Evolutionary conservation across 495 filamentous ascomycete genomes (phyloP).

Genomic region (Xylaria nigripes): DNA sequence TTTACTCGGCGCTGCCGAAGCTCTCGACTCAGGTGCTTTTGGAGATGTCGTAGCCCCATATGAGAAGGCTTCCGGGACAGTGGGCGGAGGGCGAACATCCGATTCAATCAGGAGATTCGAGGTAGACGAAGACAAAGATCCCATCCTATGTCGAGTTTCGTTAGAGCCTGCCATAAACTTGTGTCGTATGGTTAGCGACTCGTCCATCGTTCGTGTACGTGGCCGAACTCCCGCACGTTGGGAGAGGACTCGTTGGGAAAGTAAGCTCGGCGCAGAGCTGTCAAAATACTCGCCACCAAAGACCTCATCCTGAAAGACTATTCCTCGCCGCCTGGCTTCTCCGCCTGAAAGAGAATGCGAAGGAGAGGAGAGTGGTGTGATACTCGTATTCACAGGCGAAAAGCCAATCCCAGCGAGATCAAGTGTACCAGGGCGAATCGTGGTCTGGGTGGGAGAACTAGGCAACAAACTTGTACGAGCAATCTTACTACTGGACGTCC

Average conservation of each 20-base stretch:
- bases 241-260: slow-evolving; percentile 14
- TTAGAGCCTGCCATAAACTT: slow-evolving; percentile 24
- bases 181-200: slow-evolving; percentile 36
- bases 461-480: slow-evolving; percentile 14
- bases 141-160: slow-evolving; percentile 40
- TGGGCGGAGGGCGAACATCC: slow-evolving; percentile 30
- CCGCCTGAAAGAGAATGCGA: slow-evolving; percentile 36
- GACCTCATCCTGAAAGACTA: slow-evolving; percentile 43
- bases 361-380: slow-evolving; percentile 25
- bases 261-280: slow-evolving; percentile 30
- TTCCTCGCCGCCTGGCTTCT: slow-evolving; percentile 37
- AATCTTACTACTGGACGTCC: slow-evolving; percentile 15
- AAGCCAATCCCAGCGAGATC: slow-evolving; percentile 35
- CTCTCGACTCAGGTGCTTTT: slow-evolving; percentile 30
- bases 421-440: slow-evolving; percentile 47
- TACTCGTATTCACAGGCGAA: slow-evolving; percentile 15
- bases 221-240: slow-evolving; percentile 32
- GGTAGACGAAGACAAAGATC: slow-evolving; percentile 40
- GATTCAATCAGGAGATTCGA: slow-evolving; percentile 32
- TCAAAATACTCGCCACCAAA: slow-evolving; percentile 36
- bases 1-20: slow-evolving; percentile 31
- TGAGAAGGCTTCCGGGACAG: slow-evolving; percentile 31
- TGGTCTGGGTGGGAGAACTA: slow-evolving; percentile 23
- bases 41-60: slow-evolving; percentile 28
- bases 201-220: slow-evolving; percentile 46